Evolutionary conservation across 345 rosid species (phyloP).

Genomic region (Eucalyptus regnans): DNA sequence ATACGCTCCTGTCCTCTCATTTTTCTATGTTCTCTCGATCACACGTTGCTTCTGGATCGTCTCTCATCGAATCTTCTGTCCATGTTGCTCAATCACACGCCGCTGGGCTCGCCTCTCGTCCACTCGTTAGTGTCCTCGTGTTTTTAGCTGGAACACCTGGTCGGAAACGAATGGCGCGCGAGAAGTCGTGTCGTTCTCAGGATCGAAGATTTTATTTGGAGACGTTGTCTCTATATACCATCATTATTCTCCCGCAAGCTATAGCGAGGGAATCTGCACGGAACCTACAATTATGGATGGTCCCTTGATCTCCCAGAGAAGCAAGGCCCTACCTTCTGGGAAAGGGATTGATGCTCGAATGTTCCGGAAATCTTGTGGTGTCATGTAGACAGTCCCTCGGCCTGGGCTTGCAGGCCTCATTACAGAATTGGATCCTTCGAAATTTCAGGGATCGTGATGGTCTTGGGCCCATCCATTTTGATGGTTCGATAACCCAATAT

Average conservation of each 20-base stretch:
- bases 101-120: not conserved
- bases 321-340: not conserved
- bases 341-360: too few species aligned
- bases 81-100: too few species aligned
- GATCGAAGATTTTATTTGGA: not conserved
- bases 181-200: not conserved
- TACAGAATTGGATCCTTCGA: not conserved
- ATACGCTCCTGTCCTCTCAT: not conserved
- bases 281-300: not conserved
- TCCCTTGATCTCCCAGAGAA: not conserved
- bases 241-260: not conserved
- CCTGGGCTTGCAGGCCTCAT: not conserved
- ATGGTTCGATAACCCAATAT: not conserved
- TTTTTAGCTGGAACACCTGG: not conserved
- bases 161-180: not conserved
- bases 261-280: not conserved
- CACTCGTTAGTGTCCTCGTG: not conserved
- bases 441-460: not conserved
- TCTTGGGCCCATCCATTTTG: not conserved
- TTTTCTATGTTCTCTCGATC: not conserved
- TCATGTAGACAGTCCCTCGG: not conserved
- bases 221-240: not conserved
- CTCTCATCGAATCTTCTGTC: too few species aligned
- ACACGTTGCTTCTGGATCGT: not conserved
- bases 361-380: not conserved